These are phyloP conservation scores for Cinnamomum micranthum DNA, from an alignment of 164 flowering plant species.

Conservation along the genomic window DNA sequence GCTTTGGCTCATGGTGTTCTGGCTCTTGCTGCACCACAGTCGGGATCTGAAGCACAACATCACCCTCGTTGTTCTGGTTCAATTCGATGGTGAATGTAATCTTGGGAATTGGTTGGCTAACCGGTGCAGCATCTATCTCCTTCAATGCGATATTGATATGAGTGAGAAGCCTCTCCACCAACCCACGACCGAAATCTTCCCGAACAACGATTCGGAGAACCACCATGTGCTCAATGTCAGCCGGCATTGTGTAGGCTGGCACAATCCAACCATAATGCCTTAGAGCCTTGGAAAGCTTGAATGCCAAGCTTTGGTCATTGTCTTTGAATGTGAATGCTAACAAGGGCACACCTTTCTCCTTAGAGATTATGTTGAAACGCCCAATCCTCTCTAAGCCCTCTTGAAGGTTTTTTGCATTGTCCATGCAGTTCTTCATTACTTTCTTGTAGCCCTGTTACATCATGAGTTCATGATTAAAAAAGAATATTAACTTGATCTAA, in stretches of 20 bases:
- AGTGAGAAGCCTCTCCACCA: constrained; percentile 18
- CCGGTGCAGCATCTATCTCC: constrained; percentile 3
- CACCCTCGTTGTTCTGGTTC: not conserved
- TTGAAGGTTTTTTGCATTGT: constrained; percentile 14
- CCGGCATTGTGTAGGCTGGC: constrained; percentile 26
- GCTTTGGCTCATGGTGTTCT: constrained; percentile 10
- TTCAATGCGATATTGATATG: constrained; percentile 8
- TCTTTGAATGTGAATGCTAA: constrained; percentile 30
- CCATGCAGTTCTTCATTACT: constrained; percentile 28
- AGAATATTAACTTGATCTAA: too few relatives aligned
- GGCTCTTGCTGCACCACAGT: constrained; percentile 13
- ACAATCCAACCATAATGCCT: constrained; percentile 28
- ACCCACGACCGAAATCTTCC: constrained; percentile 22
- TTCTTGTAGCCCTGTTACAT: constrained; percentile 21
- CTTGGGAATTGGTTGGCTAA: not conserved
- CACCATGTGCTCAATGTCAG: constrained; percentile 18
- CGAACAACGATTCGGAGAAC: constrained; percentile 22
- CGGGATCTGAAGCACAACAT: constrained; percentile 11
- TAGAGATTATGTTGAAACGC: constrained; percentile 23
- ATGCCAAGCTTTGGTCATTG: constrained; percentile 14
- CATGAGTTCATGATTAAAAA: not conserved
- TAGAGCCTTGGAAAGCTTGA: constrained; percentile 23
- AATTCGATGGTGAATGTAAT: constrained; percentile 15
- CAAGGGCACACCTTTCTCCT: constrained; percentile 22
- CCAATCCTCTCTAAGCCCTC: constrained; percentile 22